Percentiles rank a stretch among this genome's conserved stretches.
Conservation (phyloP, 805 yeast species). For the Pichia sporocuriosa region DNA sequence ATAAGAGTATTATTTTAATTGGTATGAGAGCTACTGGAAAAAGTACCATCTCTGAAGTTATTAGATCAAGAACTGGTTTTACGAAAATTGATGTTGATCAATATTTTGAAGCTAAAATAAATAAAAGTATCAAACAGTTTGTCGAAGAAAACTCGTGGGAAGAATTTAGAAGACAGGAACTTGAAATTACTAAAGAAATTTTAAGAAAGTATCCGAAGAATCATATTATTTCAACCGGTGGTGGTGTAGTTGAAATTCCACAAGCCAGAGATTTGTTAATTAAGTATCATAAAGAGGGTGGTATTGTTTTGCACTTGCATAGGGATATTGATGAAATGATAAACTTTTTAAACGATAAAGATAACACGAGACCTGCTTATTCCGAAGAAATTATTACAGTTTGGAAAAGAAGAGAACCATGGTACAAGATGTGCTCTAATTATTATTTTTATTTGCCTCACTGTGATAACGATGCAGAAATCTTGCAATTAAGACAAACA, state of each 20-base stretch:
- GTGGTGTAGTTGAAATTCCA: slow-evolving; percentile 82
- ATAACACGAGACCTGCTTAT: slow-evolving; percentile 84
- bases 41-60: slow-evolving; percentile 76
- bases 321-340: slow-evolving; percentile 80
- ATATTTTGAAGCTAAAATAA: slow-evolving; percentile 50
- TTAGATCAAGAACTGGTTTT: slow-evolving; percentile 63
- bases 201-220: slow-evolving; percentile 37
- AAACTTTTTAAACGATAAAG: slow-evolving; percentile 58
- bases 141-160: slow-evolving; percentile 77
- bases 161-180: slow-evolving; percentile 68
- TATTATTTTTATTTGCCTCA: slow-evolving; percentile 71
- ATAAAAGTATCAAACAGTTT: slow-evolving; percentile 49
- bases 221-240: slow-evolving; percentile 86
- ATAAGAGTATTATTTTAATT: slow-evolving; percentile 64
- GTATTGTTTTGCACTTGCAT: slow-evolving; percentile 85
- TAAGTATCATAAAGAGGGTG: slow-evolving; percentile 48
- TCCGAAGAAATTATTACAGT: slow-evolving; percentile 73
- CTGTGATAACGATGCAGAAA: slow-evolving; percentile 49
- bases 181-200: slow-evolving; percentile 45
- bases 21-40: slow-evolving; percentile 99
- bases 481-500: slow-evolving; percentile 48
- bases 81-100: slow-evolving; percentile 70
- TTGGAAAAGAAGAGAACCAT: slow-evolving; percentile 73
- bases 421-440: slow-evolving; percentile 78
- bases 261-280: slow-evolving; percentile 61